Base-by-base conservation (phyloP, 169 alveolate genomes). In the Cryptosporidium sp. region DNA sequence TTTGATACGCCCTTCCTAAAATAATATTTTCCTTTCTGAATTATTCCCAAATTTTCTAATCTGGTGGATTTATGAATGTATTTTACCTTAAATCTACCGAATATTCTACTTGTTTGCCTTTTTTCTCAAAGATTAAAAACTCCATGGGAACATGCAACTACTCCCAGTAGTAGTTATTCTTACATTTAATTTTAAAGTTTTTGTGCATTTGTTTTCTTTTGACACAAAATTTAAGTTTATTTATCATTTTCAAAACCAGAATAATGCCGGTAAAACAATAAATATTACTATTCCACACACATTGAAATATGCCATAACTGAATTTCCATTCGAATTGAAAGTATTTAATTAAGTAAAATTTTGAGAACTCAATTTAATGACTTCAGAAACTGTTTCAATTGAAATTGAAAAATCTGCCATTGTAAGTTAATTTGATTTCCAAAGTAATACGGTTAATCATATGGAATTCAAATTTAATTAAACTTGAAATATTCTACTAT, bases 1-100 rank as follows among this genome's bases (percentile, higher is more conserved):
- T 51, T 51, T 55, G 85, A 71, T 71, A 71, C 85, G 12, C 0
- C 7, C 23, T 52, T 71, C 70, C 85, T 37, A 69, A 10, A 69
- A 69, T 48, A 23, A 69, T 1, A 48, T 1, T 48, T 37, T 14
- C 52, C 7, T 14, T 14, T 48, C 48, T 41, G 16, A 48, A 48
- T 12, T 48, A 48, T 6, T 48, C 55, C 55, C 55, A 48, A 48
- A 12, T 48, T 48, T 48, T 14, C 1, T 48, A 4, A 48, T 14
- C 5, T 48, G 55, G 55, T 48, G 55, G 55, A 48, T 48, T 48
- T 12, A 14, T 2, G 7, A 48, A 12, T 48, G 3, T 14, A 48
- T 5, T 48, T 3, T 7, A 48, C 55, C 55, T 2, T 8, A 14
- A 48, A 48, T 48, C 21, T 48, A 48, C 55, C 23, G 7, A 14